These are phyloP conservation scores for Starmerella riodocensis DNA, from an alignment of 805 yeast genomes.

Conservation along the genomic window DNA sequence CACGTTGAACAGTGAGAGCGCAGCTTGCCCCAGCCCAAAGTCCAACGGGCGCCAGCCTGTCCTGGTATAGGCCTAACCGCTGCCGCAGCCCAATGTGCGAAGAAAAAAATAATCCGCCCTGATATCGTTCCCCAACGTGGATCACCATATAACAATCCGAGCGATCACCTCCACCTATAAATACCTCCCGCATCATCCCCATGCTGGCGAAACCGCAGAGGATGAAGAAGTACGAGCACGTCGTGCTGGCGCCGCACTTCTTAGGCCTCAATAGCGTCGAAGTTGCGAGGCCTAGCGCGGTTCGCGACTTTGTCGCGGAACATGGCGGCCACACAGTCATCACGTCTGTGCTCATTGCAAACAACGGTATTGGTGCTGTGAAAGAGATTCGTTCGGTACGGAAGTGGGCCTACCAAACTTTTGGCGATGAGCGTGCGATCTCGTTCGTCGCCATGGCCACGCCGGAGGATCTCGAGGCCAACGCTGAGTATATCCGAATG, in stretches of 20 bases:
- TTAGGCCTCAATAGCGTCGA: constrained; percentile 69
- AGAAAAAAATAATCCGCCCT: no score
- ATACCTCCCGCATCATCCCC: neutral
- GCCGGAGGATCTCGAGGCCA: constrained; percentile 95
- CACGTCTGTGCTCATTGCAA: constrained; percentile 72
- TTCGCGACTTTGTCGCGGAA: constrained; percentile 70
- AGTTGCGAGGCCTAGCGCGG: constrained; percentile 52
- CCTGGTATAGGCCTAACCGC: no score
- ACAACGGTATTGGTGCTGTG: constrained; percentile 98
- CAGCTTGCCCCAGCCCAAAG: no score
- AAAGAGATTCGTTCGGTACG: constrained; percentile 94
- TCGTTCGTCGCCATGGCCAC: constrained; percentile 98
- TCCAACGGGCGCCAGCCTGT: no score
- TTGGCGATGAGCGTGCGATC: constrained; percentile 86
- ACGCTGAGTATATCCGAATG: constrained; percentile 96
- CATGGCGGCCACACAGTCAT: constrained; percentile 95
- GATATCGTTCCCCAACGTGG: no score
- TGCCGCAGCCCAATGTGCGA: no score
- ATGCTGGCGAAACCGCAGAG: constrained; percentile 12
- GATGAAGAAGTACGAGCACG: constrained; percentile 24
- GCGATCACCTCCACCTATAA: neutral
- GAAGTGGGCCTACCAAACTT: constrained; percentile 99
- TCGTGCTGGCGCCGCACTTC: constrained; percentile 53
- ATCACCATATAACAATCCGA: neutral
- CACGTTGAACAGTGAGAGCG: no score